Evolutionary conservation across 164 flowering plant genomes (phyloP).

Genomic region (Euptelea pleiosperma): DNA sequence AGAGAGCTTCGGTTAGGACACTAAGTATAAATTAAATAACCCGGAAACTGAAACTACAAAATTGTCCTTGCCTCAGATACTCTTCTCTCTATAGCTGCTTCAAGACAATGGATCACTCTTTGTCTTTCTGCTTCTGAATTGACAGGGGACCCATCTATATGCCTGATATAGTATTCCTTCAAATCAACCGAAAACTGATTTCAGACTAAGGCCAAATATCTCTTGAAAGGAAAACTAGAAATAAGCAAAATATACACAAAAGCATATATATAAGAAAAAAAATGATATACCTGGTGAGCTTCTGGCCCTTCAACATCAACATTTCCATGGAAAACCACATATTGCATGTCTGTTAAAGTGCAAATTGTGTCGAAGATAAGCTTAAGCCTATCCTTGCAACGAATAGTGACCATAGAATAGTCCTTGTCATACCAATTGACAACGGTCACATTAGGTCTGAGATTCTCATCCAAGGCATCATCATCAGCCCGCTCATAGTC

Average conservation of each 20-base stretch:
- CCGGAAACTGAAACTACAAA: too few species aligned
- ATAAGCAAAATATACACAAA: not conserved
- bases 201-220: not conserved
- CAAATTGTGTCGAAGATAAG: conserved; percentile 85
- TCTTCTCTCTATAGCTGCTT: conserved; percentile 94
- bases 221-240: not conserved
- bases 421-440: conserved; percentile 75
- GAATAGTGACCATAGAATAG: conserved; percentile 75
- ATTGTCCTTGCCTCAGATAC: conserved; percentile 95
- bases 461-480: conserved; percentile 37
- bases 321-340: conserved; percentile 88
- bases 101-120: conserved; percentile 73
- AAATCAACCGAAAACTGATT: conserved; percentile 11
- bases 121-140: conserved; percentile 80
- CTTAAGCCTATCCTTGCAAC: conserved; percentile 81
- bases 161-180: conserved; percentile 78
- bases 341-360: conserved; percentile 92
- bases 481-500: conserved; percentile 56
- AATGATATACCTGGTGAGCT: conserved; percentile 69
- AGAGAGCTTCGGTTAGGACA: too few species aligned
- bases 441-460: conserved; percentile 62
- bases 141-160: conserved; percentile 73
- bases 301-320: conserved; percentile 70
- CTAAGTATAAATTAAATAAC: too few species aligned
- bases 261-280: not conserved